A percentile compares a stretch with the other conserved stretches of the same genome.
Evolutionary conservation across 2,329 filamentous ascomycete species (phyloP).

Genomic region (Diplocarpon rosae): DNA sequence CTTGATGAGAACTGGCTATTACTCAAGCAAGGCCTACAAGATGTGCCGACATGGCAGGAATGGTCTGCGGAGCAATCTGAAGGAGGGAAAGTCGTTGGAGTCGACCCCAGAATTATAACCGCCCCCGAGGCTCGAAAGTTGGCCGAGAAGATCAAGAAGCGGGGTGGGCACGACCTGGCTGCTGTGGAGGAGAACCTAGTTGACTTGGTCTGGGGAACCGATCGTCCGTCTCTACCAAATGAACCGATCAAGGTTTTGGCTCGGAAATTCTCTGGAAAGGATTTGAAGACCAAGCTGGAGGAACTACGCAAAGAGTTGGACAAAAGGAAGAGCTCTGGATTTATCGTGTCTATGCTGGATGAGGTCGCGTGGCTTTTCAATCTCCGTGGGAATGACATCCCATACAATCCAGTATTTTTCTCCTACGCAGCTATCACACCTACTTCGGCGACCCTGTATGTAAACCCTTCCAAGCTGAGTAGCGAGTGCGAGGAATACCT

Average conservation of each 20-base stretch:
- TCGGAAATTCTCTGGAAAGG: constrained; percentile 68
- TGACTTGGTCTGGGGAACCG: constrained; percentile 76
- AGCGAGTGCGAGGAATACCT: constrained; percentile 60
- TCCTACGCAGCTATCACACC: constrained; percentile 85
- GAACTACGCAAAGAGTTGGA: constrained; percentile 84
- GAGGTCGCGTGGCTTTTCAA: constrained; percentile 99
- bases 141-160: constrained; percentile 75
- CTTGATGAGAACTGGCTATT: constrained; percentile 85
- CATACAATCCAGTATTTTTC: constrained; percentile 97
- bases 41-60: constrained; percentile 95
- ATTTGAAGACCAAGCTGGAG: constrained; percentile 68
- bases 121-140: constrained; percentile 64
- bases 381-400: constrained; percentile 85
- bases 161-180: constrained; percentile 65
- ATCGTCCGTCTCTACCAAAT: constrained; percentile 62
- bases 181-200: constrained; percentile 74
- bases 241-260: constrained; percentile 65
- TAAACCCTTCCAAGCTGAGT: constrained; percentile 69
- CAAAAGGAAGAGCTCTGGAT: constrained; percentile 78
- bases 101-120: constrained; percentile 82
- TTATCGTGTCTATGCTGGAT: constrained; percentile 89
- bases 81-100: constrained; percentile 76
- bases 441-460: constrained; percentile 65
- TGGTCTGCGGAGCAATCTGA: constrained; percentile 84
- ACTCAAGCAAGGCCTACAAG: constrained; percentile 84